Percentiles rank a stretch among this genome's conserved stretches.
These are phyloP conservation scores for Penicillium sp. DNA, from an alignment of 2,329 filamentous ascomycete genomes.

Conservation along the genomic window DNA sequence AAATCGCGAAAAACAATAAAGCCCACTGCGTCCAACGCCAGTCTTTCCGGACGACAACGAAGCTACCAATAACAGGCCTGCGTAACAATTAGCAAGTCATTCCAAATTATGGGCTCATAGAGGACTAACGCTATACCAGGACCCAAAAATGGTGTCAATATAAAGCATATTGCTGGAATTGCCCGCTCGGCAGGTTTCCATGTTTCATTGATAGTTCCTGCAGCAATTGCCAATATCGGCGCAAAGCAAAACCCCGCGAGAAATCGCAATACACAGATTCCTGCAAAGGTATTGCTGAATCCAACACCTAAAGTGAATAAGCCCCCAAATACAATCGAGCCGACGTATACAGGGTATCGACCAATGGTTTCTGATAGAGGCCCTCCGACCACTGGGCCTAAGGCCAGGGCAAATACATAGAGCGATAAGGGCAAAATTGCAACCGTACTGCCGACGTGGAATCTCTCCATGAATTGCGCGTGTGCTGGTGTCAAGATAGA, in stretches of 20 bases:
- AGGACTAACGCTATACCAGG: conserved; percentile 20
- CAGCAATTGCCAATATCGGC: conserved; percentile 16
- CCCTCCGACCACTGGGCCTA: conserved; percentile 24
- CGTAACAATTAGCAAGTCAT: neutral
- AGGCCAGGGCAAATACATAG: conserved; percentile 16
- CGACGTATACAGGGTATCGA: conserved; percentile 22
- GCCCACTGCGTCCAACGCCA: conserved; percentile 25
- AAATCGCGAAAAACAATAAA: conserved; percentile 13
- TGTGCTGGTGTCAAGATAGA: conserved; percentile 18
- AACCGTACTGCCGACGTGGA: conserved; percentile 12
- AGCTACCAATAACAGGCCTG: conserved; percentile 27
- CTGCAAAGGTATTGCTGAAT: conserved; percentile 11
- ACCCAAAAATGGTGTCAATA: conserved; percentile 23
- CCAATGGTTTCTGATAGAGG: conserved; percentile 26
- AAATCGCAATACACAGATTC: conserved; percentile 14
- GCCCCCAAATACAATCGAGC: conserved; percentile 10
- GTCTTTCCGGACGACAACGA: conserved; percentile 19
- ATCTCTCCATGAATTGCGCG: conserved; percentile 15
- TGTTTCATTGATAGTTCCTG: conserved; percentile 22
- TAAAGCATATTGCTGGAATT: conserved; percentile 19
- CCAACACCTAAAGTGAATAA: conserved; percentile 18
- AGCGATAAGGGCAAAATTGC: conserved; percentile 19
- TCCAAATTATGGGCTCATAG: neutral
- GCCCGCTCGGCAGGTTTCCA: conserved; percentile 17
- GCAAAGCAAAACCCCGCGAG: conserved; percentile 19